Evolutionary conservation across 495 filamentous ascomycete genomes (phyloP).

Genomic region (Talaromyces proteolyticus): DNA sequence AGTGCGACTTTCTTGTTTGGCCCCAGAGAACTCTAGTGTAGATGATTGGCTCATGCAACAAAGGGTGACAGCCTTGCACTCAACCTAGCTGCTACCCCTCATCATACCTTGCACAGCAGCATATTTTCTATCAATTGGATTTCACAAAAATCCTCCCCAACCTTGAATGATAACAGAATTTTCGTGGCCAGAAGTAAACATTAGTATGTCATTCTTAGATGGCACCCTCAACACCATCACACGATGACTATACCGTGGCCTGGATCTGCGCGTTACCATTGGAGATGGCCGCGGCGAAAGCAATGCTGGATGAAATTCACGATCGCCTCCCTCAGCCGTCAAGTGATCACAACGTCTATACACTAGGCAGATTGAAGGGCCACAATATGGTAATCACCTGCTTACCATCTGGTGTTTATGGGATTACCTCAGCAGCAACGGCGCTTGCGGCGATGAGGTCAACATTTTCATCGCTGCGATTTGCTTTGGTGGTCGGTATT

Average conservation of each 20-base stretch:
- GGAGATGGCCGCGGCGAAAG: conserved; percentile 25
- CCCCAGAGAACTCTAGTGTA: too few relatives aligned
- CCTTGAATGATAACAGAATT: neutral
- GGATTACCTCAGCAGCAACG: conserved; percentile 16
- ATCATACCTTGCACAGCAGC: too few relatives aligned
- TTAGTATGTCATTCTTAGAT: neutral
- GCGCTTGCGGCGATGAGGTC: conserved; percentile 24
- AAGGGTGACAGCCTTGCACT: neutral
- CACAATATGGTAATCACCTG: conserved; percentile 27
- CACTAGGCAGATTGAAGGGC: conserved; percentile 21
- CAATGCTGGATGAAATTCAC: conserved; percentile 13
- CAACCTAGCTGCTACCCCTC: neutral
- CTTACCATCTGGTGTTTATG: conserved; percentile 18
- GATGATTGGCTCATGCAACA: neutral
- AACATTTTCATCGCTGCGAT: conserved; percentile 26
- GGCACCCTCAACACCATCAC: neutral
- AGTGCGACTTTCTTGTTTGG: too few relatives aligned
- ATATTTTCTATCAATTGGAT: neutral
- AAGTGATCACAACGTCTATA: conserved; percentile 31
- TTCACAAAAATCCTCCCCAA: neutral
- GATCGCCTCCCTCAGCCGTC: conserved; percentile 6
- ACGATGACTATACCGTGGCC: conserved; percentile 27
- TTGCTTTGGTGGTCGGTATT: conserved; percentile 37
- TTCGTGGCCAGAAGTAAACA: too few relatives aligned
- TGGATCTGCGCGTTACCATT: conserved; percentile 31